A percentile compares a stretch with the other conserved stretches of the same genome.
Evolutionary conservation across 306 rosid genomes (phyloP).

Genomic region (Acacia crassicarpa): DNA sequence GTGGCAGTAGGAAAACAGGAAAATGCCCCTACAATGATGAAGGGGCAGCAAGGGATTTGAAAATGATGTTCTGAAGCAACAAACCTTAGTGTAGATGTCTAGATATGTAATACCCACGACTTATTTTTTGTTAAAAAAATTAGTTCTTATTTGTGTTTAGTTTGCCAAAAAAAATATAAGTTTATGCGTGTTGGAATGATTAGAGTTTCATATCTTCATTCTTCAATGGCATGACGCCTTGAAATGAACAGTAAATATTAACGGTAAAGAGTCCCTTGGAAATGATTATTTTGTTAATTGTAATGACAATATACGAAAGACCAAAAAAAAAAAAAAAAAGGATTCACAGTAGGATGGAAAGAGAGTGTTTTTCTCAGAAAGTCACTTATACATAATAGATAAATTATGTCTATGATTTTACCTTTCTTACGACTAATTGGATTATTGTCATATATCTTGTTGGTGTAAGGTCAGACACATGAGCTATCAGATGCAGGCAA

Average conservation of each 20-base stretch:
- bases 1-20: background rate
- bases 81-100: background rate
- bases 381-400: background rate
- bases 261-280: background rate
- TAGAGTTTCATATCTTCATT: constrained; percentile 6
- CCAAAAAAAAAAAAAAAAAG: background rate
- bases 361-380: background rate
- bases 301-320: background rate
- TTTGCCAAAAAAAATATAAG: background rate
- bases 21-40: background rate
- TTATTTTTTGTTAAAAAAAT: background rate
- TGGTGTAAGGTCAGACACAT: constrained; percentile 47
- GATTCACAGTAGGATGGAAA: background rate
- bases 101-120: background rate
- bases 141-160: background rate
- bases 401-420: background rate
- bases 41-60: constrained; percentile 2
- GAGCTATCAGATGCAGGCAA: constrained; percentile 42
- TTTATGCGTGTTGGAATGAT: background rate
- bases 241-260: background rate
- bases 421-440: constrained; percentile 20
- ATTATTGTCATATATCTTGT: constrained; percentile 20
- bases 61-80: background rate
- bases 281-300: background rate
- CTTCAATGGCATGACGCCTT: background rate